Base-by-base conservation (phyloP, 1,284 basidiomycete species). In the Irpex rosettiformis region DNA sequence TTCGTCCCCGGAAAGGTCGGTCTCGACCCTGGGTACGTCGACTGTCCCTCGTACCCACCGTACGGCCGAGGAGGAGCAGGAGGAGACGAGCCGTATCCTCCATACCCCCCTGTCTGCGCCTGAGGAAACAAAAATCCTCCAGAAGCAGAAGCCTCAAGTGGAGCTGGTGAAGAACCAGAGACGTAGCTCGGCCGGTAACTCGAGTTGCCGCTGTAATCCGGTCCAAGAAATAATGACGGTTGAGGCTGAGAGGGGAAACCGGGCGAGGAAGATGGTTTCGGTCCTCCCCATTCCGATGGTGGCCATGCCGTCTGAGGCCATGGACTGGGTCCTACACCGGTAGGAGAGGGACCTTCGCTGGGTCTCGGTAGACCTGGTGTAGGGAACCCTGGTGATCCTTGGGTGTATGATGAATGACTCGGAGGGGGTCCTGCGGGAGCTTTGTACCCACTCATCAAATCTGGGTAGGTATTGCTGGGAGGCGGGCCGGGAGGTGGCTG, bases 281-380 rank as follows among this genome's bases (percentile, higher is more conserved):
- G 56, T 10, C 7, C 49, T 30, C 56, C 68, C 80, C 80, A 82
- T 48, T 81, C 78, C 6, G 75, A 64, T 47, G 80, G 79, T 33
- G 80, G 78, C 80, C 80, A 81, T 54, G 75, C 75, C 3, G 69
- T 67, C 53, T 75, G 75, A 27, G 72, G 65, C 63, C 69, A 70
- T n/a, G 67, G 51, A 16, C n/a, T n/a, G n/a, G n/a, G n/a, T n/a
- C n/a, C n/a, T n/a, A n/a, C n/a, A n/a, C 68, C 66, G n/a, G 52
- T 18, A 13, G 49, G 54, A 56, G 60, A 45, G 28, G 54, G n/a
- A 22, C 18, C 48, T 21, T 24, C 40, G 53, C 27, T 4, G 43
- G 1, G 2, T 2, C 30, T 13, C 25, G 51, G 59, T 55, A 55
- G 48, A 25, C 55, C 59, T 7, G 61, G 58, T 11, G 49, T 37